phyloP scores from a whole-genome alignment of 352 stramenopile species.

The Phytophthora nicotianae region DNA sequence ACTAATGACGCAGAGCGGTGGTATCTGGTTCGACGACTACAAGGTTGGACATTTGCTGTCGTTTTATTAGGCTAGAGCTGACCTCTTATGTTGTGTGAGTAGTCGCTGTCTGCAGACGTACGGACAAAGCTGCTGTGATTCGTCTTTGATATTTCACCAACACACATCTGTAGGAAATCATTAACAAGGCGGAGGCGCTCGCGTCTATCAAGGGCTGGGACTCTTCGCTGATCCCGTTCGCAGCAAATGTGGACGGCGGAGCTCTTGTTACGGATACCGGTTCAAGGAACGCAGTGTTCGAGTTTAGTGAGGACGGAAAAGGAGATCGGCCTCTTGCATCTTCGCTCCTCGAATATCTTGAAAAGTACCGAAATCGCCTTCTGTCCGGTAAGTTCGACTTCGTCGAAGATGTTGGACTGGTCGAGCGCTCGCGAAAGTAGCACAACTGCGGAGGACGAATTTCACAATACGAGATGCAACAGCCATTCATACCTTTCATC shows the following conservation, averaged over 20 bases:
- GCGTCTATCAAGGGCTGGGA: slow-evolving; percentile 59
- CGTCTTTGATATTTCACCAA: background rate
- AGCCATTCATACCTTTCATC: background rate
- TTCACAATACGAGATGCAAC: slow-evolving; percentile 3
- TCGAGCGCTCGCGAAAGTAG: slow-evolving; percentile 77
- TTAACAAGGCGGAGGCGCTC: slow-evolving; percentile 53
- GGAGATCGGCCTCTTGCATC: slow-evolving; percentile 46
- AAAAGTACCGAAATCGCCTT: slow-evolving; percentile 83
- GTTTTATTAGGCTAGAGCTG: slow-evolving; percentile 3
- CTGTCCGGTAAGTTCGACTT: slow-evolving; percentile 84
- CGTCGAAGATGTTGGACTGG: slow-evolving; percentile 80
- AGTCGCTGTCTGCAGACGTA: slow-evolving; percentile 71
- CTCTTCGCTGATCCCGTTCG: slow-evolving; percentile 70
- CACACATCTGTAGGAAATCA: slow-evolving; percentile 54
- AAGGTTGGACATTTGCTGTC: slow-evolving; percentile 35
- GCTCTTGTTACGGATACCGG: slow-evolving; percentile 63
- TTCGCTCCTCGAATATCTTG: slow-evolving; percentile 73
- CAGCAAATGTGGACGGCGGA: slow-evolving; percentile 67
- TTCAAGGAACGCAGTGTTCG: slow-evolving; percentile 65
- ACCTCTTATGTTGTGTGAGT: slow-evolving; percentile 12
- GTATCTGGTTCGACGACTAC: slow-evolving; percentile 88
- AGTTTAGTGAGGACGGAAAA: slow-evolving; percentile 72
- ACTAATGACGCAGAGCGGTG: slow-evolving; percentile 74
- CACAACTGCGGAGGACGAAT: background rate
- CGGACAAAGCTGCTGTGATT: background rate